Percentiles rank a stretch among this genome's conserved stretches.
phyloP scores from a whole-genome alignment of 2,329 filamentous ascomycete species.

The Sclerotinia borealis region DNA sequence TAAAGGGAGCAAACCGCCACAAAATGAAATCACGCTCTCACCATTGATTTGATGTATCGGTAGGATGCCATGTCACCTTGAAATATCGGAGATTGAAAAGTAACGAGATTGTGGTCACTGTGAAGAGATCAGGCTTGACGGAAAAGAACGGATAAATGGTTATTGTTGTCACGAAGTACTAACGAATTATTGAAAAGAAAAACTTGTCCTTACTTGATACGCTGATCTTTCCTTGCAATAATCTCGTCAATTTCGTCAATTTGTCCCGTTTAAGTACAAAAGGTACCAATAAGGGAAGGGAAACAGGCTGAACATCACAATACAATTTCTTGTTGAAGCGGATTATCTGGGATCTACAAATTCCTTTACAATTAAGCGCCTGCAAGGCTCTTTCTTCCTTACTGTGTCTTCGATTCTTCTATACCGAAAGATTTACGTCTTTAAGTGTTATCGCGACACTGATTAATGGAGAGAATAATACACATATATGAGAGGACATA shows the following conservation, averaged over 20 bases:
- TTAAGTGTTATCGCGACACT: neutral
- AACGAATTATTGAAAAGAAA: neutral
- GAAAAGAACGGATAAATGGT: neutral
- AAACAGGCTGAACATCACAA: neutral
- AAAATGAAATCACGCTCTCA: neutral
- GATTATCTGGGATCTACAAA: neutral
- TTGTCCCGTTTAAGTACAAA: neutral
- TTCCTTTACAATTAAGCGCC: neutral
- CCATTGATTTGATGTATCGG: neutral
- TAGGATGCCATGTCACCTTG: too few species aligned
- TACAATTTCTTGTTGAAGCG: neutral
- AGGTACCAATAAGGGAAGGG: neutral
- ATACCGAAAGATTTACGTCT: neutral
- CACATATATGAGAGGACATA: neutral
- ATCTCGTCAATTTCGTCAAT: neutral
- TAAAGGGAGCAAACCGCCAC: neutral
- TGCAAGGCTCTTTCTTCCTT: neutral
- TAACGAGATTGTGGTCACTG: too few species aligned
- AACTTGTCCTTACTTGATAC: slow-evolving; percentile 13
- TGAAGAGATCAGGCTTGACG: neutral
- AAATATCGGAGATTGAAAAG: too few species aligned
- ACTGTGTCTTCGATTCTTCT: too few species aligned
- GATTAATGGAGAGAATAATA: neutral
- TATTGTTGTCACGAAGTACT: neutral
- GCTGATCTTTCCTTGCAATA: neutral